phyloP scores from a whole-genome alignment of 78 protist genomes.

The Dictyostelium intermedium region DNA sequence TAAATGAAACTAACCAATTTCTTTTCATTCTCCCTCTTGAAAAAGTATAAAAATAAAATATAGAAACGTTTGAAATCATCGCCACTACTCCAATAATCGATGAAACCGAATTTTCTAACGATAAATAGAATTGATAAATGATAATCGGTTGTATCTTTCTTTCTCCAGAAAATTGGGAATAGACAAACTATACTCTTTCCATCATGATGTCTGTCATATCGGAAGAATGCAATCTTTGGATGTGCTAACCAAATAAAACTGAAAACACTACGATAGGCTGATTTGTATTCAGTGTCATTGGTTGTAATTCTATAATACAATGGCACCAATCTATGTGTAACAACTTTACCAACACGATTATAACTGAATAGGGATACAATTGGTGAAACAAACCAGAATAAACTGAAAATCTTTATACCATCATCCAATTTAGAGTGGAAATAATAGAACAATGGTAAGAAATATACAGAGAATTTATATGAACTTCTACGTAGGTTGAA shows the following conservation, averaged over 20 bases:
- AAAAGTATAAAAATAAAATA: constrained; percentile 1
- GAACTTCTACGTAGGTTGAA: background rate
- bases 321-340: constrained; percentile 42
- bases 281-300: background rate
- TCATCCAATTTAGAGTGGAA: background rate
- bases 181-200: background rate
- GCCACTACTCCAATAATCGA: background rate
- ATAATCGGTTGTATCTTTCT: background rate
- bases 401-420: background rate
- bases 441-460: constrained; percentile 50
- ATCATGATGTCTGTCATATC: background rate
- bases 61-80: background rate
- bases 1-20: background rate
- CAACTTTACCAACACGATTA: background rate
- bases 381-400: constrained; percentile 33
- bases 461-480: background rate
- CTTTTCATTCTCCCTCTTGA: background rate
- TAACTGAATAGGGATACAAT: background rate
- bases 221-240: constrained; percentile 27
- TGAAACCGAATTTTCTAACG: constrained; percentile 31
- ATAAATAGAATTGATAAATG: constrained; percentile 37
- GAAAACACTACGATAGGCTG: background rate
- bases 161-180: constrained; percentile 67
- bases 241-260: constrained; percentile 44
- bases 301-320: constrained; percentile 3